These are phyloP conservation scores for Poterioochromonas sp. DNA, from an alignment of 352 stramenopile genomes.

Conservation along the genomic window DNA sequence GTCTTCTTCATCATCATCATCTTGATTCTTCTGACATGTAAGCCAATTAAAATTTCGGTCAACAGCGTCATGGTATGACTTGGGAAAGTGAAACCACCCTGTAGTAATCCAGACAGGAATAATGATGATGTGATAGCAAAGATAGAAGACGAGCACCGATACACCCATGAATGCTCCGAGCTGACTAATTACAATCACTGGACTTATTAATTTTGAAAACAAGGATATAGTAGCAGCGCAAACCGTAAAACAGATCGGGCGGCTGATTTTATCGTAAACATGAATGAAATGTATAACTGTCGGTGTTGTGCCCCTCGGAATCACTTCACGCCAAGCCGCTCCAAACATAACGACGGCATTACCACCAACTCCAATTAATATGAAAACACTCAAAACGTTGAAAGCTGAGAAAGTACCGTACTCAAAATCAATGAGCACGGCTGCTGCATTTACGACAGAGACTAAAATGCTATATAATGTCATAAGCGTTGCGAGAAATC, in stretches of 20 bases:
- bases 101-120: not conserved
- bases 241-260: not conserved
- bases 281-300: not conserved
- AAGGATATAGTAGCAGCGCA: not conserved
- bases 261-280: not conserved
- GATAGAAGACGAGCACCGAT: not conserved
- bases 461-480: not conserved
- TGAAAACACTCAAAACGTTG: not conserved
- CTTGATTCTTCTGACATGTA: not conserved
- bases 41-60: not conserved
- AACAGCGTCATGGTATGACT: not conserved
- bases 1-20: not conserved
- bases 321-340: not conserved
- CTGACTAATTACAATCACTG: not conserved
- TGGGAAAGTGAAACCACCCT: not conserved
- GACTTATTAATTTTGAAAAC: not conserved
- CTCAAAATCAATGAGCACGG: not conserved
- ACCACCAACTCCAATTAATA: not conserved
- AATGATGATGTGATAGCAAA: not conserved
- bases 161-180: slow-evolving; percentile 10
- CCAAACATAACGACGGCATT: not conserved
- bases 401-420: not conserved
- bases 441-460: not conserved
- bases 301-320: not conserved
- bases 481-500: not conserved